Percentiles rank a stretch among this genome's conserved stretches.
Evolutionary conservation across 73 alveolate genomes (phyloP).

Genomic region (Paramecium biaurelia): DNA sequence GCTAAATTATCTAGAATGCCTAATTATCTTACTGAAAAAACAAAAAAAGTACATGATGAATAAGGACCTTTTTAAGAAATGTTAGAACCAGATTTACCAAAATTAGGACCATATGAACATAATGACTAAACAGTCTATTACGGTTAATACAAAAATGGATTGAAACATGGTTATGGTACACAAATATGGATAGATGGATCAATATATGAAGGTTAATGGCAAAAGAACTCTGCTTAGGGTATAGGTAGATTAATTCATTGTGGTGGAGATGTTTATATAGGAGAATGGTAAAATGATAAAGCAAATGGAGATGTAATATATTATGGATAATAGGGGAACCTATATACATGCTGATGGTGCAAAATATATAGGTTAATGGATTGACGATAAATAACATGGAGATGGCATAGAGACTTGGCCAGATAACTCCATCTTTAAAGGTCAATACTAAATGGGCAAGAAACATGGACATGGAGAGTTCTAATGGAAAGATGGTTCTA

Average conservation of each 20-base stretch:
- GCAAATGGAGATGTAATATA: slow-evolving; percentile 60
- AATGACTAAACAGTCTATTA: slow-evolving; percentile 52
- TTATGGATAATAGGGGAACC: slow-evolving; percentile 51
- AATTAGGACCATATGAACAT: slow-evolving; percentile 53
- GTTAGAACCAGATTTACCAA: not conserved
- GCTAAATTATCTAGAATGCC: slow-evolving; percentile 1
- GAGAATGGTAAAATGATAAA: slow-evolving; percentile 71
- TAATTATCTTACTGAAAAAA: not conserved
- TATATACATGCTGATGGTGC: slow-evolving; percentile 66
- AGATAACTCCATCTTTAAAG: slow-evolving; percentile 37
- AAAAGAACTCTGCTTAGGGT: slow-evolving; percentile 46
- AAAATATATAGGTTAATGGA: slow-evolving; percentile 57
- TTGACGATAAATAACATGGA: slow-evolving; percentile 55
- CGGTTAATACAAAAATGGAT: slow-evolving; percentile 55
- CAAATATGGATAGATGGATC: slow-evolving; percentile 60
- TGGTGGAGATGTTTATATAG: slow-evolving; percentile 68
- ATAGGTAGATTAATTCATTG: slow-evolving; percentile 61
- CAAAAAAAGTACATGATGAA: slow-evolving; percentile 8
- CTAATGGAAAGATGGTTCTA: slow-evolving; percentile 82
- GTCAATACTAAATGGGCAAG: slow-evolving; percentile 52
- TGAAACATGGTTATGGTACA: slow-evolving; percentile 62
- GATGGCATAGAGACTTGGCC: slow-evolving; percentile 61
- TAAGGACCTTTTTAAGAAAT: not conserved
- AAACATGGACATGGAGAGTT: slow-evolving; percentile 82
- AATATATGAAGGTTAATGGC: slow-evolving; percentile 62